These are phyloP conservation scores for Arthrinium phaeospermum DNA, from an alignment of 2,329 filamentous ascomycete species.

Conservation along the genomic window DNA sequence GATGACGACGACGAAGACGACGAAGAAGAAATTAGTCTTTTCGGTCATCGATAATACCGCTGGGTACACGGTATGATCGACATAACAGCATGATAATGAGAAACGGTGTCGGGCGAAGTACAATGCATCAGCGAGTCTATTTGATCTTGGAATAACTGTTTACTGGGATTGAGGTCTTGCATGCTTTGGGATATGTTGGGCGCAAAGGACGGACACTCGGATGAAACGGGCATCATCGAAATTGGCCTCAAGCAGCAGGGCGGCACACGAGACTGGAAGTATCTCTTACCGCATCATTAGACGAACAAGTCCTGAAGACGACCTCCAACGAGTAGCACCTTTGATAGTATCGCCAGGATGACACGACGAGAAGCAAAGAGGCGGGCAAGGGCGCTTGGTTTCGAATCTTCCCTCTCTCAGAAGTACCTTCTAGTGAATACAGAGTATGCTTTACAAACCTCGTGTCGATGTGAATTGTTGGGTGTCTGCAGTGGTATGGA, in stretches of 20 bases:
- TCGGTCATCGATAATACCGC: constrained; percentile 40
- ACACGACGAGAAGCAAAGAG: background rate
- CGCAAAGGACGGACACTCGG: background rate
- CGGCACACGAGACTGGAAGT: background rate
- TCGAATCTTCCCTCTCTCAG: background rate
- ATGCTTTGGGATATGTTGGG: background rate
- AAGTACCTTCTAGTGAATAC: background rate
- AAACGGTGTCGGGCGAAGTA: background rate
- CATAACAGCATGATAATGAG: background rate
- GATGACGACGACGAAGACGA: constrained; percentile 52
- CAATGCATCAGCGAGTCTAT: constrained; percentile 11
- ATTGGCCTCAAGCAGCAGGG: background rate
- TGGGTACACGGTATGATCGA: background rate
- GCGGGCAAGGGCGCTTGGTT: background rate
- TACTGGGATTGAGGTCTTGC: constrained; percentile 9
- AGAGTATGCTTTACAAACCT: background rate
- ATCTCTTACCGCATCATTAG: background rate
- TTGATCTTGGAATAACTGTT: constrained; percentile 8
- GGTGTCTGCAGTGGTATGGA: background rate
- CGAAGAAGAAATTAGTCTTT: constrained; percentile 52
- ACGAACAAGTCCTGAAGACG: background rate
- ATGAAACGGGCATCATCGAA: background rate
- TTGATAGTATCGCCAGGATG: background rate
- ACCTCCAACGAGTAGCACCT: background rate
- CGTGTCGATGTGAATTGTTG: background rate